Conservation (phyloP, 2,329 filamentous ascomycete genomes). For the Shiraia bambusicola region DNA sequence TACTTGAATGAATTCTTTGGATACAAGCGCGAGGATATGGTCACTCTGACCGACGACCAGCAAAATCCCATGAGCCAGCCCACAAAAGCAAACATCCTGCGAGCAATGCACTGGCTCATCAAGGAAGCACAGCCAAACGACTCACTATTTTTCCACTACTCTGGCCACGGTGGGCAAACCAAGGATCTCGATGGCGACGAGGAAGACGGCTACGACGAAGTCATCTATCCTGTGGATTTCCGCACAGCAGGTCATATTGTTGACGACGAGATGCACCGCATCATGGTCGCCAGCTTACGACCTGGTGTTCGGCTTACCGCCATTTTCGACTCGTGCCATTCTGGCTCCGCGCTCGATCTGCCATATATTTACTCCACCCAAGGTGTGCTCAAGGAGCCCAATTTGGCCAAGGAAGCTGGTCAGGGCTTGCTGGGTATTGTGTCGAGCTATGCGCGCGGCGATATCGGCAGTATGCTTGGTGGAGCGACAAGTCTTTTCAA, state of each 20-base stretch:
- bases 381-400: slow-evolving; percentile 78
- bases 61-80: slow-evolving; percentile 97
- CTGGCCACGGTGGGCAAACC: slow-evolving; percentile 80
- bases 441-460: slow-evolving; percentile 77
- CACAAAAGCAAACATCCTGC: slow-evolving; percentile 90
- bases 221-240: slow-evolving; percentile 83
- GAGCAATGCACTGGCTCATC: slow-evolving; percentile 97
- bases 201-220: slow-evolving; percentile 79
- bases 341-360: slow-evolving; percentile 73
- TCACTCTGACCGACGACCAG: slow-evolving; percentile 92
- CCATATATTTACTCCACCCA: slow-evolving; percentile 81
- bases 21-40: slow-evolving; percentile 96
- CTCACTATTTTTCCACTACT: slow-evolving; percentile 97
- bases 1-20: slow-evolving; percentile 88
- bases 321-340: slow-evolving; percentile 82
- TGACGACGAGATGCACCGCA: slow-evolving; percentile 78
- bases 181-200: slow-evolving; percentile 78
- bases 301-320: slow-evolving; percentile 81
- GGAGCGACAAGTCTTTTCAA: slow-evolving; percentile 85
- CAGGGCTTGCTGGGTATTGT: slow-evolving; percentile 71
- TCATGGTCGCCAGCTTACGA: slow-evolving; percentile 75
- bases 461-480: slow-evolving; percentile 77
- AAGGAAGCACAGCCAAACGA: slow-evolving; percentile 92
- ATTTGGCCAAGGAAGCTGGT: slow-evolving; percentile 76
- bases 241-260: slow-evolving; percentile 77